phyloP scores from a whole-genome alignment of 1,284 basidiomycete species.

The Ganoderma meredithae region DNA sequence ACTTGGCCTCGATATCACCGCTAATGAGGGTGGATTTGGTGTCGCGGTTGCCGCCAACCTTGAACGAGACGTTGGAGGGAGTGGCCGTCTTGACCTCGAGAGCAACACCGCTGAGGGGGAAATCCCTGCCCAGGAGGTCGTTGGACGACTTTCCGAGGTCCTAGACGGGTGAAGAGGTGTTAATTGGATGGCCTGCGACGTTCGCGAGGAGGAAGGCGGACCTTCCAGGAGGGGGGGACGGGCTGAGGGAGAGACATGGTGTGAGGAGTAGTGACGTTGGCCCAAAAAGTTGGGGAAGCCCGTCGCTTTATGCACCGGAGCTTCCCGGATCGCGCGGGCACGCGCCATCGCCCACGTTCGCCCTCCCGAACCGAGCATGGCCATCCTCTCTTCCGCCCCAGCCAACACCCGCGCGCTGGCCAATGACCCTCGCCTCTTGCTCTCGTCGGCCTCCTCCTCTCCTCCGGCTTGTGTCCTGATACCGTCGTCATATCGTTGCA shows the following conservation, averaged over 20 bases:
- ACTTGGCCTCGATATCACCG: conserved; percentile 94
- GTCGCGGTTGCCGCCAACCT: conserved; percentile 84
- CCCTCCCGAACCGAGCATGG: conserved; percentile 6
- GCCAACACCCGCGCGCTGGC: neutral
- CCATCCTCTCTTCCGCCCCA: neutral
- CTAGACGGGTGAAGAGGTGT: conserved; percentile 48
- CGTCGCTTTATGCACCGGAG: conserved; percentile 42
- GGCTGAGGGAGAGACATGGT: conserved; percentile 86
- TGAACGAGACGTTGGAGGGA: conserved; percentile 89
- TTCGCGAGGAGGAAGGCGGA: conserved; percentile 41
- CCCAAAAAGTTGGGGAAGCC: conserved; percentile 31
- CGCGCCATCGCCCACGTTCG: conserved; percentile 35
- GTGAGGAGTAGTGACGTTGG: conserved; percentile 38
- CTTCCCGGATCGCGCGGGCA: conserved; percentile 36
- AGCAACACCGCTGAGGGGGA: conserved; percentile 80
- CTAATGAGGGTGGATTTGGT: conserved; percentile 75
- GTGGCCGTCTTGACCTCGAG: conserved; percentile 97
- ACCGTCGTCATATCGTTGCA: conserved; percentile 4
- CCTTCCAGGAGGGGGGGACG: conserved; percentile 95
- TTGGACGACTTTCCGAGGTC: conserved; percentile 98
- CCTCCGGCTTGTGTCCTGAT: neutral
- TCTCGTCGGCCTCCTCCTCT: conserved; percentile 10
- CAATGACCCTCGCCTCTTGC: neutral
- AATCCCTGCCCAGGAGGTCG: conserved; percentile 95
- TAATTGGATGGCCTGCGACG: conserved; percentile 11